Evolutionary conservation across 192 early-diverging fungal species (phyloP).

Genomic region (Pilobolus umbonatus): DNA sequence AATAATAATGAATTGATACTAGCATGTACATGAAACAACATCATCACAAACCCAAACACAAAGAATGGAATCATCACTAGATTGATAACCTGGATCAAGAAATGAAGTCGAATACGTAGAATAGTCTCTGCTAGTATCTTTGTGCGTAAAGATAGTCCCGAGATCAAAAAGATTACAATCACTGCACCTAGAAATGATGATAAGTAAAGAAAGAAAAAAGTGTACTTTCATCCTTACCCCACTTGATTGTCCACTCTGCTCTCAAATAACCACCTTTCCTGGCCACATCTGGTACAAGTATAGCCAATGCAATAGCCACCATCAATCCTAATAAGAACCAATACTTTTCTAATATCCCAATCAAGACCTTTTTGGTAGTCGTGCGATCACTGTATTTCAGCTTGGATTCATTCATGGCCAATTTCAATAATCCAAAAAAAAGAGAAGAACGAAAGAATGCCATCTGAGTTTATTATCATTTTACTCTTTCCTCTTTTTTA

Average conservation of each 20-base stretch:
- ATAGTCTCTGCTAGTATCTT: conserved; percentile 26
- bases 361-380: background rate
- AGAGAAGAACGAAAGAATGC: conserved; percentile 14
- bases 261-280: conserved; percentile 46
- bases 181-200: conserved; percentile 29
- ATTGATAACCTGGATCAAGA: conserved; percentile 56
- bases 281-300: conserved; percentile 53
- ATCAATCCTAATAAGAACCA: conserved; percentile 64
- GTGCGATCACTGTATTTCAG: conserved; percentile 9
- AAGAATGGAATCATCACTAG: conserved; percentile 56
- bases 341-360: conserved; percentile 15
- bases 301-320: conserved; percentile 57
- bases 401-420: conserved; percentile 22
- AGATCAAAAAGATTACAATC: conserved; percentile 36
- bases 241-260: conserved; percentile 63
- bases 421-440: conserved; percentile 21
- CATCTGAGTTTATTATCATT: no score
- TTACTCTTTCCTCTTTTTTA: no score
- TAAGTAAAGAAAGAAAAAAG: background rate
- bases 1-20: conserved; percentile 49
- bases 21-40: conserved; percentile 43
- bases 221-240: conserved; percentile 32
- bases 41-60: conserved; percentile 50
- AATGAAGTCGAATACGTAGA: conserved; percentile 47
- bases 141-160: conserved; percentile 33